Base-by-base conservation (phyloP, 305 asterid species). In the Plantago rigida region DNA sequence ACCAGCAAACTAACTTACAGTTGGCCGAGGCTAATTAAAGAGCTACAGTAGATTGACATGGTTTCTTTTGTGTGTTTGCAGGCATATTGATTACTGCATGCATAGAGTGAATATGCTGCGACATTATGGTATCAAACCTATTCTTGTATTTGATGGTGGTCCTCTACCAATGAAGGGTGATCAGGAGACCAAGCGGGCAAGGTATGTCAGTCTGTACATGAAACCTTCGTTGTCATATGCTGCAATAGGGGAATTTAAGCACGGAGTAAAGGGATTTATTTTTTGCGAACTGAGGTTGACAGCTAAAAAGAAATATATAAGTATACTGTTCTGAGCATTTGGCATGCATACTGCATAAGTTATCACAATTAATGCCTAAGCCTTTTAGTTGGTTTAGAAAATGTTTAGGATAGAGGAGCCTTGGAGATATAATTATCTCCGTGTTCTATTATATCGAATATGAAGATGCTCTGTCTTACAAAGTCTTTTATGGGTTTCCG, bases 81-180 rank as follows among this genome's bases (percentile, higher is more conserved):
- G 98, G 94, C 96, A 91, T 69, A 91, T 91, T 17, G 79, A 78
- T 64, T 91, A 91, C 75, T 91, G 98, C 71, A 87, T 91, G 96
- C 94, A 83, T 75, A 81, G 96, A 73, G 98, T 91, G 69, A 86
- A 91, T 73, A 73, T 91, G 84, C 73, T 91, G 63, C 87, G 90
- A 7, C 96, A 87, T 80, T 74, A 76, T 63, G 95, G 94, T 59
- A 78, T 91, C 56, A 91, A 76, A 71, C 94, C 98, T 64, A 61
- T 91, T 62, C 90, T 87, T 64, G 94, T 89, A 61, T 89, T 92
- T 72, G 96, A 92, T 77, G 99, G 99, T 68, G 99, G 99, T 51
- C 84, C 68, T 74, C 71, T 92, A 61, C 96, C 96, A 19, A 92
- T 92, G 96, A 92, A 92, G 86, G 62, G 70, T 26, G 97, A 89